These are phyloP conservation scores for Xylaria venustula DNA, from an alignment of 495 filamentous ascomycete genomes.

Conservation along the genomic window DNA sequence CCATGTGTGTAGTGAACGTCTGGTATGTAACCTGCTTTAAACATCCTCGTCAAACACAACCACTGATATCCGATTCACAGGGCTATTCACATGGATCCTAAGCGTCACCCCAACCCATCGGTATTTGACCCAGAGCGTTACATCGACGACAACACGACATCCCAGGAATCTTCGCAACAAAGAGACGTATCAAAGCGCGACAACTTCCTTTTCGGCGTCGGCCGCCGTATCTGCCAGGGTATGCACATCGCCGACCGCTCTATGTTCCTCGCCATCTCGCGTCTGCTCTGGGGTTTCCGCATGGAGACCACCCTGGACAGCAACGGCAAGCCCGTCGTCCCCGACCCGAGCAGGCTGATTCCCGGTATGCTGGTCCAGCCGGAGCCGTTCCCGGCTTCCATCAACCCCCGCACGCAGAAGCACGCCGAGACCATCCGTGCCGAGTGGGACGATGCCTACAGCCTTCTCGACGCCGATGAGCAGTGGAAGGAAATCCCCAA, in stretches of 20 bases:
- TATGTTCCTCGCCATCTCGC: slow-evolving; percentile 46
- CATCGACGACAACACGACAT: slow-evolving; percentile 25
- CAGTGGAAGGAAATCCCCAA: slow-evolving; percentile 19
- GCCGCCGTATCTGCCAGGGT: slow-evolving; percentile 56
- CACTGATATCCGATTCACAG: slow-evolving; percentile 15
- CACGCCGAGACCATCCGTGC: slow-evolving; percentile 12
- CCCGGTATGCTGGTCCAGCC: slow-evolving; percentile 18
- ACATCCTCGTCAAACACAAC: neutral
- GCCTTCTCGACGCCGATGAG: slow-evolving; percentile 12
- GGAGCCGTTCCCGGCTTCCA: slow-evolving; percentile 9
- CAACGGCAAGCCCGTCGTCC: neutral
- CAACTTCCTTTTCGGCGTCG: slow-evolving; percentile 51
- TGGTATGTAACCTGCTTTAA: slow-evolving; percentile 23
- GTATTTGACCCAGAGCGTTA: slow-evolving; percentile 51
- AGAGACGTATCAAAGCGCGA: slow-evolving; percentile 39
- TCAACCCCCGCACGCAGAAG: slow-evolving; percentile 9
- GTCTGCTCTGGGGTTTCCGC: slow-evolving; percentile 50
- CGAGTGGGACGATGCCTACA: slow-evolving; percentile 6
- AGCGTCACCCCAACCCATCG: slow-evolving; percentile 42
- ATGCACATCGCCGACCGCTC: slow-evolving; percentile 53
- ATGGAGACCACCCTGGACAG: slow-evolving; percentile 29
- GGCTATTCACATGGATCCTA: slow-evolving; percentile 41
- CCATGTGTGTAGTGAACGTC: slow-evolving; percentile 33
- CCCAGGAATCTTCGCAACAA: slow-evolving; percentile 29
- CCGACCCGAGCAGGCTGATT: slow-evolving; percentile 10